Evolutionary conservation across 129 eudicot genomes (phyloP), one percentile per base, ranked within the genome.

Genomic region (Apium graveolens): DNA sequence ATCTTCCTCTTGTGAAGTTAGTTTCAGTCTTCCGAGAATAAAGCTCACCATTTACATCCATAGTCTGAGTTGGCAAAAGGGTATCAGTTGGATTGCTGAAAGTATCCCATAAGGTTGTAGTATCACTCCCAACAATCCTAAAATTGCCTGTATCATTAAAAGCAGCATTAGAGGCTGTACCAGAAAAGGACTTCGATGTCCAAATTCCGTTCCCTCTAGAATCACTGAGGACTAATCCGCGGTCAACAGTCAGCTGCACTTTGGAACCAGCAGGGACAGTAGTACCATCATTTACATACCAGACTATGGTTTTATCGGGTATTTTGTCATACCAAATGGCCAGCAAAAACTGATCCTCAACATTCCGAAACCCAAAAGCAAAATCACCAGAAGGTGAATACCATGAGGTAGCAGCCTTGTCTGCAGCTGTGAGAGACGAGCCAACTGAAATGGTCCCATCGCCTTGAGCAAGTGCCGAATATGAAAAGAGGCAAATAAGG

Each of bases 141-240:
- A 53, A 53, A 7, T 53, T 53, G 27, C 63, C 63, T 53, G 63
- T 53, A 53, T 53, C 12, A 2, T 53, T 21, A 20, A 53, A 53
- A 21, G 27, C n/a, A 6, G 63, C 63, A 53, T 0, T 21, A 21
- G 63, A 53, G 7, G 63, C 63, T 53, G 63, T 53, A 53, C 63
- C 63, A 21, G 63, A 53, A 53, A 53, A 53, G 21, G 27, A 3
- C 63, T 20, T 1, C 3, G 63, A 53, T 20, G 12, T 53, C 63
- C 63, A 53, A 21, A 53, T 8, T 21, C 21, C 63, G 11, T 53
- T 53, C 11, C 11, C 27, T 21, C 21, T 21, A 8, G 63, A 53
- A 53, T 53, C 63, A 53, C 63, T 53, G 63, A 51, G 60, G 60
- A 53, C 63, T 53, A 53, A 53, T 53, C 63, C 63, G 27, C 63